These are phyloP conservation scores for Helianthus tuberosus DNA, from an alignment of 129 eudicot species.

Conservation along the genomic window DNA sequence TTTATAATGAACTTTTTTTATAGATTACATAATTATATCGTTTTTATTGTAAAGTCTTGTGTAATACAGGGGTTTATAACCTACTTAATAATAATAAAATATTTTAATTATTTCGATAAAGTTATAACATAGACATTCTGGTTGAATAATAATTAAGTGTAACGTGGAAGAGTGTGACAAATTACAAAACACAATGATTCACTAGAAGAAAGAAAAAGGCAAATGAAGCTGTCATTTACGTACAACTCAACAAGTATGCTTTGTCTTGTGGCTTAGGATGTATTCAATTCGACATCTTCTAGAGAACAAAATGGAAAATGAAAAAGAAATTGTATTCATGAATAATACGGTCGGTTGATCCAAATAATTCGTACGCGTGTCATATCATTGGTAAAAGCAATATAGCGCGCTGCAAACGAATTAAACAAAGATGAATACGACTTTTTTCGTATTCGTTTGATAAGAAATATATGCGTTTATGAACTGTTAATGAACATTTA, in stretches of 20 bases:
- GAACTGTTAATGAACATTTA: too few species aligned
- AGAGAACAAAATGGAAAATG: not conserved
- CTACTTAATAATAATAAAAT: not conserved
- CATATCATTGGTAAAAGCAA: too few species aligned
- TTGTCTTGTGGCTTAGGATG: slow-evolving; percentile 20
- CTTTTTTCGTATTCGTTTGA: too few species aligned
- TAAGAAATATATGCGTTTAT: too few species aligned
- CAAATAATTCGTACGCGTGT: too few species aligned
- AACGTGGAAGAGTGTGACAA: not conserved
- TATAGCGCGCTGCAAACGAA: too few species aligned
- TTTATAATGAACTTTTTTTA: too few species aligned
- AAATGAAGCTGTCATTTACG: slow-evolving; percentile 10
- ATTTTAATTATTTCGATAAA: not conserved
- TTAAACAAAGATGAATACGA: too few species aligned
- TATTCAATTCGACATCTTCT: not conserved
- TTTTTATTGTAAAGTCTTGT: too few species aligned
- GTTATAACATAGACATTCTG: not conserved
- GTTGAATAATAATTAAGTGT: not conserved
- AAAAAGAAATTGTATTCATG: not conserved
- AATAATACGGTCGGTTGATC: not conserved
- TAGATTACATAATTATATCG: too few species aligned
- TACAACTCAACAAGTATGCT: slow-evolving; percentile 1
- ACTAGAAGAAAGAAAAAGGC: slow-evolving; percentile 24
- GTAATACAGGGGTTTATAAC: too few species aligned
- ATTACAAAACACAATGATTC: slow-evolving; percentile 25